These are phyloP conservation scores for Scedosporium dehoogii DNA, from an alignment of 2,329 filamentous ascomycete species.

Conservation along the genomic window DNA sequence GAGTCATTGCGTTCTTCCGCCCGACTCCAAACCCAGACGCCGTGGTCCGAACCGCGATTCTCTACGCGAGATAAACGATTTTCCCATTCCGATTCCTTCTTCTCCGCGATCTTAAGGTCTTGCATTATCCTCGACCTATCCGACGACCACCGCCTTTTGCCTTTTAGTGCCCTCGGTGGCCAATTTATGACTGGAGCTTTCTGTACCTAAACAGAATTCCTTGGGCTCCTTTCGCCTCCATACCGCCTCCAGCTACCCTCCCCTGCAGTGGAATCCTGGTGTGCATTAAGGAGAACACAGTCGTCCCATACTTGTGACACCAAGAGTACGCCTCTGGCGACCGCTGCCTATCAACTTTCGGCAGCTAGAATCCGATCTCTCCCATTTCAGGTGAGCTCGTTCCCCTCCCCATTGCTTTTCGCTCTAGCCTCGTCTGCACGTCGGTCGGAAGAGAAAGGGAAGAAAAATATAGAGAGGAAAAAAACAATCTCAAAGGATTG, in stretches of 20 bases:
- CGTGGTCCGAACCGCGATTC: not conserved
- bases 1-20: not conserved
- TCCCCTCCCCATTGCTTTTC: not conserved
- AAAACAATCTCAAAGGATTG: not conserved
- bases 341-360: not conserved
- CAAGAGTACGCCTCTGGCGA: not conserved
- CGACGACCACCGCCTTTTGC: not conserved
- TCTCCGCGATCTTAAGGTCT: not conserved
- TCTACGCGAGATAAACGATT: not conserved
- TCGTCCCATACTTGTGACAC: not conserved
- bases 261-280: too few species aligned
- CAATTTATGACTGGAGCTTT: not conserved
- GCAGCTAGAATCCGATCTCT: not conserved
- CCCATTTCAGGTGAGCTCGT: not conserved
- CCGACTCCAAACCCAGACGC: not conserved
- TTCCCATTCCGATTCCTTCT: not conserved
- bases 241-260: not conserved
- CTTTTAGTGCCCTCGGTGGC: not conserved
- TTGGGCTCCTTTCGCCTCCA: not conserved
- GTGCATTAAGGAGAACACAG: not conserved
- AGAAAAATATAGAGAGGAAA: too few species aligned
- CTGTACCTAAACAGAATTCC: not conserved
- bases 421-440: not conserved
- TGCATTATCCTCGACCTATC: not conserved
- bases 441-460: not conserved